These are phyloP conservation scores for Pichia sp. DNA, from an alignment of 1,139 yeast genomes.

Conservation along the genomic window DNA sequence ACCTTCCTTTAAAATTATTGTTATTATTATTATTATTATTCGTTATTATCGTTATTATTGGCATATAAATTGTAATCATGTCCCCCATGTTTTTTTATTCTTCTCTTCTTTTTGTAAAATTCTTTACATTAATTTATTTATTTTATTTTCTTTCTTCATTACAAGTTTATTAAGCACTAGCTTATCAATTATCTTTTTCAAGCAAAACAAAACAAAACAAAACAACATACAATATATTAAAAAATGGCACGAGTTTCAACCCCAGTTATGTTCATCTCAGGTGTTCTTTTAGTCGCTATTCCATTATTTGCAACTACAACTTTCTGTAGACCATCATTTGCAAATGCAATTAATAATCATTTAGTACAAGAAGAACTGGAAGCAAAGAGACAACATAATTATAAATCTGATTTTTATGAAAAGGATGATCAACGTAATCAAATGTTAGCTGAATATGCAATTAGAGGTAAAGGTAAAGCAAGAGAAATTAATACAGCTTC, in stretches of 20 bases:
- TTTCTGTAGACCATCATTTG: constrained; percentile 29
- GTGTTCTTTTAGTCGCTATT: constrained; percentile 26
- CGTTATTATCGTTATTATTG: no score
- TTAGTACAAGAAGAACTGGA: constrained; percentile 28
- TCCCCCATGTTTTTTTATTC: neutral
- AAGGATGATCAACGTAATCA: constrained; percentile 21
- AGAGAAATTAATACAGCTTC: constrained; percentile 21
- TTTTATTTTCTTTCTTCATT: neutral
- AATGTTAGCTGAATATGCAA: constrained; percentile 22
- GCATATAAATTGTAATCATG: neutral
- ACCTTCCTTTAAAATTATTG: no score
- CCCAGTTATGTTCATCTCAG: constrained; percentile 26
- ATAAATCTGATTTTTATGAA: constrained; percentile 23
- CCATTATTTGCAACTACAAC: constrained; percentile 25
- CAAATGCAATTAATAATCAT: constrained; percentile 29
- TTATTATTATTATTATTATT: no score
- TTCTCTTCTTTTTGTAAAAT: no score
- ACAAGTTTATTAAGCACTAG: neutral
- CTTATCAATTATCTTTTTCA: neutral
- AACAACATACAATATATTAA: neutral
- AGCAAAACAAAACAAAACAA: neutral
- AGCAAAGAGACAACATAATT: constrained; percentile 23
- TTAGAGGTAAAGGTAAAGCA: constrained; percentile 25
- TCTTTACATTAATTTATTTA: neutral
- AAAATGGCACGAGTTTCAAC: constrained; percentile 20